Conservation (phyloP, 208 protist species). For the Novymonas esmeraldas region DNA sequence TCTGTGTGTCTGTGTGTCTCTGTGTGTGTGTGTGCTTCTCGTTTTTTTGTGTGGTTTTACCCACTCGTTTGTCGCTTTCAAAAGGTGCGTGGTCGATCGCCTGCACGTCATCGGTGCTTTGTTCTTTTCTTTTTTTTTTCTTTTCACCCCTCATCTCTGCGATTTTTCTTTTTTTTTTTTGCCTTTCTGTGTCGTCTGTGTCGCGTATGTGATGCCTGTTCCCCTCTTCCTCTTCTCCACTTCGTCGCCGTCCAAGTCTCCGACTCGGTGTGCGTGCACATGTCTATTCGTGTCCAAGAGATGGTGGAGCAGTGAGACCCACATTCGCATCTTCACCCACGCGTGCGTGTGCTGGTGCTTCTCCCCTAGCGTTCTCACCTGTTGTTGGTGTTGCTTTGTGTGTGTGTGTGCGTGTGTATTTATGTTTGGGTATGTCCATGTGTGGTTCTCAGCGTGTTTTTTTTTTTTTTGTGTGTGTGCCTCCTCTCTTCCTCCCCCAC, state of each 20-base stretch:
- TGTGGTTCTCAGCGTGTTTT: too few species aligned
- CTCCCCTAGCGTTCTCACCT: not conserved
- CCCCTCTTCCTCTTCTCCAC: not conserved
- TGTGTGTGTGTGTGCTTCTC: not conserved
- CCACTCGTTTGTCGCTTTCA: too few species aligned
- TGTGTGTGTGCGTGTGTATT: not conserved
- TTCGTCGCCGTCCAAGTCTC: not conserved
- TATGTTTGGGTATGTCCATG: not conserved
- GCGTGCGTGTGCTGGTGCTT: not conserved
- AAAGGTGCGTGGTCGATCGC: too few species aligned
- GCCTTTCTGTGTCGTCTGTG: too few species aligned
- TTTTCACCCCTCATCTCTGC: not conserved
- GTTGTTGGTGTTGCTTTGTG: not conserved
- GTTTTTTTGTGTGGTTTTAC: too few species aligned
- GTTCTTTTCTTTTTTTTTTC: not conserved
- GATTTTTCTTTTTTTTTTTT: not conserved
- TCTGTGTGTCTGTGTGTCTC: not conserved
- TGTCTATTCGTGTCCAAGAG: too few species aligned
- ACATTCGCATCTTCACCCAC: too few species aligned
- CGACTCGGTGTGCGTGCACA: too few species aligned
- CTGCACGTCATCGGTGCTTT: too few species aligned
- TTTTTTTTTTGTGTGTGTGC: too few species aligned
- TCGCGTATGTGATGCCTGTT: not conserved
- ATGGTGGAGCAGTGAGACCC: too few species aligned
- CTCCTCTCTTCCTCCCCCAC: too few species aligned